These are phyloP conservation scores for Neostapfia colusana DNA, from an alignment of 176 grass and related monocot genomes.

Conservation along the genomic window DNA sequence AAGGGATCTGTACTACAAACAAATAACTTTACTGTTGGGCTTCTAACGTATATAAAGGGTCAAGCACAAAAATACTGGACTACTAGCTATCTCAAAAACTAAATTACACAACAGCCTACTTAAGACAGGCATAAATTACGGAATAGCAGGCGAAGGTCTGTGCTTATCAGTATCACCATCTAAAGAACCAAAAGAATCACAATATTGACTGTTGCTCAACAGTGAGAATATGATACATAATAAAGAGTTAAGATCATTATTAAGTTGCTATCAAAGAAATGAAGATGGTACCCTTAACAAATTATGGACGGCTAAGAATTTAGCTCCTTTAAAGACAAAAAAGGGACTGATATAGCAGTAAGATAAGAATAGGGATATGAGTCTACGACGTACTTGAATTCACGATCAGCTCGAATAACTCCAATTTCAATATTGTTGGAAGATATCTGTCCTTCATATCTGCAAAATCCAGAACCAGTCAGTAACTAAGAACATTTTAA, in stretches of 20 bases:
- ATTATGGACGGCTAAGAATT: background rate
- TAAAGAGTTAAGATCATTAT: background rate
- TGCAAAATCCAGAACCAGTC: slow-evolving; percentile 40
- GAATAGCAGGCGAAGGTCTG: background rate
- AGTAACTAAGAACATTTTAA: slow-evolving; percentile 8
- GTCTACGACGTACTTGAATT: slow-evolving; percentile 69
- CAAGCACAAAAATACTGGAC: background rate
- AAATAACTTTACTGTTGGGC: slow-evolving; percentile 11
- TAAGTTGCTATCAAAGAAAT: background rate
- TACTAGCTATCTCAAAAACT: background rate
- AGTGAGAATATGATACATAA: background rate
- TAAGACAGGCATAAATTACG: too few species aligned
- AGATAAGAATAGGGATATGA: slow-evolving; percentile 15
- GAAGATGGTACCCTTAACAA: background rate
- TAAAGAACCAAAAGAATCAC: background rate
- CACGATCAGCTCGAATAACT: slow-evolving; percentile 73
- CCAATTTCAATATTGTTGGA: slow-evolving; percentile 98
- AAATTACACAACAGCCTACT: background rate
- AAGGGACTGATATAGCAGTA: background rate
- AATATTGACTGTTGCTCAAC: background rate
- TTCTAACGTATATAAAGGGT: background rate
- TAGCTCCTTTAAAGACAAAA: background rate
- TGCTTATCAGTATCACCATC: background rate
- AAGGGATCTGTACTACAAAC: background rate
- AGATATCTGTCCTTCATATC: slow-evolving; percentile 96